Evolutionary conservation across 306 rosid species (phyloP).

Genomic region (Adenanthera pavonina): DNA sequence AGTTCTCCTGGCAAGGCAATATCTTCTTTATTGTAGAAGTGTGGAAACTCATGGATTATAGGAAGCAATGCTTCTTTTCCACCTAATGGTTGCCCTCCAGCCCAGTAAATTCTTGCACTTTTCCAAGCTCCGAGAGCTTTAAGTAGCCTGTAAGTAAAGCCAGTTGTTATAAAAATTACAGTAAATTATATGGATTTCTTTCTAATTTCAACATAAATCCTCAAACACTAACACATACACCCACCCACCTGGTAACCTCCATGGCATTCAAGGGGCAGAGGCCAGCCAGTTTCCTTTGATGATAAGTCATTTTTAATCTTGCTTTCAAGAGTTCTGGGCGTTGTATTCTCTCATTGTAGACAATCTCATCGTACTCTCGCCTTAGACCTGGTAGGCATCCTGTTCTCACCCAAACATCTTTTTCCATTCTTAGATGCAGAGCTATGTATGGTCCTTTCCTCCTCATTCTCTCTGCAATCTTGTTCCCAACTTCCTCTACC

Average conservation of each 20-base stretch:
- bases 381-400: constrained; percentile 94
- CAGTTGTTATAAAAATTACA: neutral
- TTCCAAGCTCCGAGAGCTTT: constrained; percentile 87
- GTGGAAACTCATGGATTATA: constrained; percentile 60
- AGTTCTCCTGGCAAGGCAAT: constrained; percentile 82
- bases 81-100: constrained; percentile 90
- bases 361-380: constrained; percentile 71
- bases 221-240: neutral
- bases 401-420: constrained; percentile 98
- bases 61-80: constrained; percentile 86
- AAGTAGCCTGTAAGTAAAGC: constrained; percentile 66
- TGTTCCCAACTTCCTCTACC: constrained; percentile 77
- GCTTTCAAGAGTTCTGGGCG: constrained; percentile 87
- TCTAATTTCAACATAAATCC: neutral
- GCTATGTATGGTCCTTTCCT: constrained; percentile 91
- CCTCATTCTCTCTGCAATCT: constrained; percentile 77
- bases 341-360: constrained; percentile 63
- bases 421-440: constrained; percentile 93
- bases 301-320: constrained; percentile 84
- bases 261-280: constrained; percentile 91
- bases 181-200: neutral
- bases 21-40: constrained; percentile 87
- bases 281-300: constrained; percentile 88
- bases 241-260: constrained; percentile 75
- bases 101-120: constrained; percentile 84